Conservation (phyloP, 23 red algal species). For the Gracilaria gracilis region DNA sequence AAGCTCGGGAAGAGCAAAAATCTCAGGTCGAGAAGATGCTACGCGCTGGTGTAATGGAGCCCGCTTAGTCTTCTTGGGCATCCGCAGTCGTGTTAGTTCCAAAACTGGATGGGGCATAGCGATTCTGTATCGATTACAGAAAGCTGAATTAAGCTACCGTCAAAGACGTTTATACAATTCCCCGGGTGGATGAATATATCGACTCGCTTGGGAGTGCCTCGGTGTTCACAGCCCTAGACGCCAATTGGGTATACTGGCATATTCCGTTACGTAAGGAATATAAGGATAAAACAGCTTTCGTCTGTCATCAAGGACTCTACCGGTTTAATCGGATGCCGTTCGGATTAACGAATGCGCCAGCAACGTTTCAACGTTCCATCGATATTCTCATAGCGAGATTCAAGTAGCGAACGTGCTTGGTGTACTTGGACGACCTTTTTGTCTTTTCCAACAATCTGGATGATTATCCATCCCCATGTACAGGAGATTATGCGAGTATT, state of each 20-base stretch:
- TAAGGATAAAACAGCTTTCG: background rate
- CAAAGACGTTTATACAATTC: conserved; percentile 52
- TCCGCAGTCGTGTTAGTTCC: conserved; percentile 37
- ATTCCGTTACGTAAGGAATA: conserved; percentile 26
- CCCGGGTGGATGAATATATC: conserved; percentile 15
- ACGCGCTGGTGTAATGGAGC: conserved; percentile 7
- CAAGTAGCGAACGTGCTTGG: conserved; percentile 29
- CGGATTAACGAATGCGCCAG: conserved; percentile 53
- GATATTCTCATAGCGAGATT: conserved; percentile 28
- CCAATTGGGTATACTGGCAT: conserved; percentile 37
- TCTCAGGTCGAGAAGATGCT: conserved; percentile 29
- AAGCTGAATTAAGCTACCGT: conserved; percentile 13
- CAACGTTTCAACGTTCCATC: conserved; percentile 38
- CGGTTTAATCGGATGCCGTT: conserved; percentile 32
- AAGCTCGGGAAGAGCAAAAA: background rate
- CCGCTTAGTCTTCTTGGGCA: background rate
- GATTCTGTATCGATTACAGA: conserved; percentile 44
- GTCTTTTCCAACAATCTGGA: conserved; percentile 36
- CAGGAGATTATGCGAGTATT: conserved; percentile 14
- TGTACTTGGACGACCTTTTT: conserved; percentile 62
- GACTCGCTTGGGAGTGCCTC: conserved; percentile 29
- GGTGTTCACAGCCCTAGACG: conserved; percentile 34
- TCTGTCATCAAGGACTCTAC: background rate
- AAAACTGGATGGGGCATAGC: conserved; percentile 14
- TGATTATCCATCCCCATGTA: conserved; percentile 37